Evolutionary conservation across 495 filamentous ascomycete species (phyloP).

Genomic region (Xylaria venustula): DNA sequence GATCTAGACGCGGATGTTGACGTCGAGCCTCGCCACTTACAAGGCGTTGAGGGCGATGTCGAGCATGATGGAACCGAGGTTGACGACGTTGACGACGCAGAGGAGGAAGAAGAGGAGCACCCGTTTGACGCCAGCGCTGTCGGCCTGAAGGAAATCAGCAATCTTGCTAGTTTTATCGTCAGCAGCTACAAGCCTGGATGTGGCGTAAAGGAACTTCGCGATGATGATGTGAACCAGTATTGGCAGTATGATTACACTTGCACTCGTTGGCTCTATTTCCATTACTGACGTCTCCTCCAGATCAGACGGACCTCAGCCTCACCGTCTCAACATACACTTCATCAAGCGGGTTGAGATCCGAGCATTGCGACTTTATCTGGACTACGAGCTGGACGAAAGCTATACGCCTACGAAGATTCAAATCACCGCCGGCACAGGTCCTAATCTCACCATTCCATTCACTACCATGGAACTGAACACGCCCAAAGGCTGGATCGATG

Average conservation of each 20-base stretch:
- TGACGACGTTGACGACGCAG: conserved; percentile 18
- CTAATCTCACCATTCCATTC: conserved; percentile 83
- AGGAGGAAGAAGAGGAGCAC: conserved; percentile 22
- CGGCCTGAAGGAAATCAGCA: conserved; percentile 86
- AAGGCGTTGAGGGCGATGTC: neutral
- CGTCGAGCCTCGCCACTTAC: neutral
- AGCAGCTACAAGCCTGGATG: conserved; percentile 89
- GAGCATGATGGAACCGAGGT: conserved; percentile 14
- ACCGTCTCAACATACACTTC: conserved; percentile 92
- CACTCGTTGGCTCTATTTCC: neutral
- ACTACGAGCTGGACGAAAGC: conserved; percentile 87
- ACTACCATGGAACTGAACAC: conserved; percentile 72
- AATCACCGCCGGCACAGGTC: conserved; percentile 80
- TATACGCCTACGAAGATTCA: conserved; percentile 95
- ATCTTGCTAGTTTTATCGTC: conserved; percentile 90
- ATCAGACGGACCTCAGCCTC: conserved; percentile 93
- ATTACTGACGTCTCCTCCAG: conserved; percentile 31
- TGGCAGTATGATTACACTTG: conserved; percentile 66
- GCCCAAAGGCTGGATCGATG: conserved; percentile 87
- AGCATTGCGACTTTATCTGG: conserved; percentile 79
- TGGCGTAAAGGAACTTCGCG: conserved; percentile 79
- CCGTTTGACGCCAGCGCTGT: conserved; percentile 45
- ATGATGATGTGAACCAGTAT: conserved; percentile 74
- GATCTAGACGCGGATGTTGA: conserved; percentile 9
- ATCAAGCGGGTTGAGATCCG: conserved; percentile 87